Percentiles rank a stretch among this genome's conserved stretches.
Evolutionary conservation across 2,329 filamentous ascomycete genomes (phyloP).

Genomic region (Monosporascus sp.): DNA sequence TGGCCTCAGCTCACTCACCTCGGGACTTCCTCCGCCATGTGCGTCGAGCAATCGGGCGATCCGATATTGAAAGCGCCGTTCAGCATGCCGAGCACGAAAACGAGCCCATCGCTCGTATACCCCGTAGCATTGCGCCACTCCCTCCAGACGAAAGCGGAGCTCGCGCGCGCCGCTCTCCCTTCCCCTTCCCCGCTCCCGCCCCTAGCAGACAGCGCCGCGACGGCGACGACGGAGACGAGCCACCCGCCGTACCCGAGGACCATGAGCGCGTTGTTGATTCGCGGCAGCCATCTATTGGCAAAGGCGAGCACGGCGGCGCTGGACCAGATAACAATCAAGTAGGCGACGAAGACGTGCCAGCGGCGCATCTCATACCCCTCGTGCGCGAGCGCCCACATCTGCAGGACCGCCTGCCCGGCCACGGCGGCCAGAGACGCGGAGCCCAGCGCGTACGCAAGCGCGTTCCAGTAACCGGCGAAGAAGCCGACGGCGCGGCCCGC

Average conservation of each 20-base stretch:
- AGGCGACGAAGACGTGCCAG: conserved; percentile 41
- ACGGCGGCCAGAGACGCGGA: conserved; percentile 36
- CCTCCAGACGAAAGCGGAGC: conserved; percentile 33
- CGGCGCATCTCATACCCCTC: conserved; percentile 28
- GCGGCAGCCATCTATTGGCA: conserved; percentile 47
- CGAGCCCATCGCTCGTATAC: conserved; percentile 38
- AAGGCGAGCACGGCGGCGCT: conserved; percentile 41
- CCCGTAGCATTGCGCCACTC: conserved; percentile 35
- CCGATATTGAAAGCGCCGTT: conserved; percentile 67
- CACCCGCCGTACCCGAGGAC: conserved; percentile 47
- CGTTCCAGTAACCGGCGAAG: conserved; percentile 43
- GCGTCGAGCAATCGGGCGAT: conserved; percentile 59
- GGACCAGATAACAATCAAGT: conserved; percentile 35
- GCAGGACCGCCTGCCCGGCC: conserved; percentile 35
- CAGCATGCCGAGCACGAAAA: conserved; percentile 26
- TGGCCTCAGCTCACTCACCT: conserved; percentile 5
- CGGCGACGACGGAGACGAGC: conserved; percentile 50
- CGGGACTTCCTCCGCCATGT: conserved; percentile 61
- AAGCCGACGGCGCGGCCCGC: conserved; percentile 46
- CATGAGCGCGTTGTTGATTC: conserved; percentile 49
- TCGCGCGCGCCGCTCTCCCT: conserved; percentile 22
- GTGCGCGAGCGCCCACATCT: conserved; percentile 40
- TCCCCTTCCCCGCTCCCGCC: not conserved
- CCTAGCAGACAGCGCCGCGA: conserved; percentile 41
- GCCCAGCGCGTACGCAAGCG: conserved; percentile 36